Conservation (phyloP, 2,329 filamentous ascomycete species). For the Arthrocladium fulminans region DNA sequence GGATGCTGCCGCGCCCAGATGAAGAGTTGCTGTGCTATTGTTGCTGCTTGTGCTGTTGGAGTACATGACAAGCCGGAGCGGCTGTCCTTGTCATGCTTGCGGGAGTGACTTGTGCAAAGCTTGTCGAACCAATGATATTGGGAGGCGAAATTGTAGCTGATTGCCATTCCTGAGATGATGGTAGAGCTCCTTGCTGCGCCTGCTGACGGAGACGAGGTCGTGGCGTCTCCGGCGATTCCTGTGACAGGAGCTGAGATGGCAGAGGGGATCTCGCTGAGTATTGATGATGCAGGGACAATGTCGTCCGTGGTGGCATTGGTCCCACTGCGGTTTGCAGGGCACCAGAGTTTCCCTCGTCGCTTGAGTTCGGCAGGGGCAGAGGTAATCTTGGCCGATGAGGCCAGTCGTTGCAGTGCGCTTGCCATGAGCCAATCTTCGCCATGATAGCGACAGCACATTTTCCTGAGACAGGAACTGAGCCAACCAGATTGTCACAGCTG, state of each 20-base stretch:
- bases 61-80: background rate
- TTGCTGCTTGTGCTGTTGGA: background rate
- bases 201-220: conserved; percentile 2
- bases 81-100: conserved; percentile 6
- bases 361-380: conserved; percentile 5
- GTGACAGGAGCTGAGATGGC: conserved; percentile 4
- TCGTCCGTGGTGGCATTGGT: background rate
- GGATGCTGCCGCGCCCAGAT: conserved; percentile 1
- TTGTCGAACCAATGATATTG: background rate
- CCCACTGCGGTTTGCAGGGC: background rate
- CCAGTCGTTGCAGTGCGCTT: conserved; percentile 1
- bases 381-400: background rate
- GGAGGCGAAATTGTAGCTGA: conserved; percentile 2
- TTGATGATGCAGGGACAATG: background rate
- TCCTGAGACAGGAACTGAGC: conserved; percentile 5
- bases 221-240: background rate
- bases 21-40: background rate
- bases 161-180: background rate
- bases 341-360: background rate
- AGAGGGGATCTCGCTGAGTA: conserved; percentile 3
- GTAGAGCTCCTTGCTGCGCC: conserved; percentile 2
- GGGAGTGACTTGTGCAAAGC: background rate
- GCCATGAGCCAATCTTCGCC: conserved; percentile 8
- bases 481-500: background rate
- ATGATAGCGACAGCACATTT: conserved; percentile 5